These are phyloP conservation scores for Colletotrichum sp. DNA, from an alignment of 2,329 filamentous ascomycete genomes.

Conservation along the genomic window DNA sequence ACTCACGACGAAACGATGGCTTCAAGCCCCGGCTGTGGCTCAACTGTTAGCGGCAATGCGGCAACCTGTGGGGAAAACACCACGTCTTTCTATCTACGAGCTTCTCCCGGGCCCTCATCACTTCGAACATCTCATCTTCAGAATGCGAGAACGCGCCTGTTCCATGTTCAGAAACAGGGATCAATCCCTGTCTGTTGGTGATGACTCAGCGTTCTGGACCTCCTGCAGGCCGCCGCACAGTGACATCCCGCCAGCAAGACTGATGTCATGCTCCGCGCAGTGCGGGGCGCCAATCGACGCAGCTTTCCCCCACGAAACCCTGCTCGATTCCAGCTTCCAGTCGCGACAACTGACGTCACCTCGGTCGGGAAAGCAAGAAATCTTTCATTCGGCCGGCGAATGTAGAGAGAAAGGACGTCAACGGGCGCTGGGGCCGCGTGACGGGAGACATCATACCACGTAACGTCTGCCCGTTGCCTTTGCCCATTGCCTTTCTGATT, in stretches of 20 bases:
- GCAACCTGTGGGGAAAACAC: neutral
- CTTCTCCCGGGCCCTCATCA: neutral
- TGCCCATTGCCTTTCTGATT: neutral
- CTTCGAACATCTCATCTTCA: neutral
- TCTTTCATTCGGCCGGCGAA: slow-evolving; percentile 1
- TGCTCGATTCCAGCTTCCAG: neutral
- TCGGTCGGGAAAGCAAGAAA: slow-evolving; percentile 5
- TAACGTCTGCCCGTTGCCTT: neutral
- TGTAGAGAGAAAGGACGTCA: slow-evolving; percentile 9
- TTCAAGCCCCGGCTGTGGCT: neutral
- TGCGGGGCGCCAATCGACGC: slow-evolving; percentile 1
- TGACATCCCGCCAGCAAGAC: slow-evolving; percentile 3
- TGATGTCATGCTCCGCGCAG: slow-evolving; percentile 18
- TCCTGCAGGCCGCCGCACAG: neutral
- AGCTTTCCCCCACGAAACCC: neutral
- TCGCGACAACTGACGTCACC: slow-evolving; percentile 14
- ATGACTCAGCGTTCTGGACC: slow-evolving; percentile 18
- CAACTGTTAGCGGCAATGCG: neutral
- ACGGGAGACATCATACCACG: slow-evolving; percentile 18
- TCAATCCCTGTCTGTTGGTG: neutral
- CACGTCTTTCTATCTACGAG: neutral
- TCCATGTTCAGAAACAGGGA: neutral
- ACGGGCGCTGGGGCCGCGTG: slow-evolving; percentile 14
- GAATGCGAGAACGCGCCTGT: neutral
- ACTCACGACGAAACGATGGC: neutral